Evolutionary conservation across 148 eudicot species (phyloP).

Genomic region (Cornus controversa): DNA sequence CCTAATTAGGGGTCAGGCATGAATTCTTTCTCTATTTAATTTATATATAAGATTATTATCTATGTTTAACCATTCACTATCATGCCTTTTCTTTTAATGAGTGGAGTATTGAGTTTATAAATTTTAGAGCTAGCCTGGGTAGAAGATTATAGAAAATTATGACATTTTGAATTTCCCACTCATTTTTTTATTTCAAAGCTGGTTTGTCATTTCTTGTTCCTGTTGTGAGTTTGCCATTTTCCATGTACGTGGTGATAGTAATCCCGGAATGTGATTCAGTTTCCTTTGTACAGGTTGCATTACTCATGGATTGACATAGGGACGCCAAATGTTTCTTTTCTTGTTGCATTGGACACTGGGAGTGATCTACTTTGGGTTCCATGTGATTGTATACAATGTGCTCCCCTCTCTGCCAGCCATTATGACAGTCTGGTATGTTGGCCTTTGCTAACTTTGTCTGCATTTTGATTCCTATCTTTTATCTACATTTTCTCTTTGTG

Average conservation of each 20-base stretch:
- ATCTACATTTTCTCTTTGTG: not conserved
- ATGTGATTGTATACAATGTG: conserved; percentile 90
- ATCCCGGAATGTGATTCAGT: not conserved
- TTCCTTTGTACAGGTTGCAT: conserved; percentile 64
- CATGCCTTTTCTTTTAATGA: not conserved
- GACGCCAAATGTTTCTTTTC: conserved; percentile 76
- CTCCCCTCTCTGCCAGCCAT: conserved; percentile 70
- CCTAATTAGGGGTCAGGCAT: too few relatives aligned
- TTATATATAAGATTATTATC: too few relatives aligned
- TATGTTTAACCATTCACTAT: too few relatives aligned
- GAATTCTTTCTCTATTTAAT: too few relatives aligned
- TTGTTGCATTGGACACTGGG: conserved; percentile 91
- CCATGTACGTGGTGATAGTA: not conserved
- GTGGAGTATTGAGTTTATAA: not conserved
- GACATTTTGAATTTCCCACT: not conserved
- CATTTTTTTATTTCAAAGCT: not conserved
- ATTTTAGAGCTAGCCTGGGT: not conserved
- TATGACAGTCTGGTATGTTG: conserved; percentile 62
- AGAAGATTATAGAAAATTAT: not conserved
- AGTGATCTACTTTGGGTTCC: conserved; percentile 97
- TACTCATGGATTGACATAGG: conserved; percentile 95
- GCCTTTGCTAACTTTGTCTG: conserved; percentile 2
- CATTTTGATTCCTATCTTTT: not conserved
- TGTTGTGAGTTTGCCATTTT: not conserved
- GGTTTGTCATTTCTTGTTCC: not conserved